Base-by-base conservation (phyloP, 2,329 filamentous ascomycete genomes). In the Mycocentrospora acerina region DNA sequence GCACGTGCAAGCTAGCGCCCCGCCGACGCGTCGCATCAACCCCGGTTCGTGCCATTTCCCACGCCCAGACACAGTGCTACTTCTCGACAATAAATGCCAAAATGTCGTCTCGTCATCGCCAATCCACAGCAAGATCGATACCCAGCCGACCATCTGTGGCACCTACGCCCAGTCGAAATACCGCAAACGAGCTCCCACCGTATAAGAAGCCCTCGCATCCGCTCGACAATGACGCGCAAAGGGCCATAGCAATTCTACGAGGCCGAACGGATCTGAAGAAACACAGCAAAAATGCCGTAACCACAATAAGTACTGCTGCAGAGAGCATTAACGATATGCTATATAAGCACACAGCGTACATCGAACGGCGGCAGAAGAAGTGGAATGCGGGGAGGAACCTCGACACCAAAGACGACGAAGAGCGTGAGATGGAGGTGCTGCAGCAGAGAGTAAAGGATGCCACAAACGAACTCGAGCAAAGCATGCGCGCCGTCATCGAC, bases 401-500 rank as follows among this genome's bases (percentile, higher is more conserved):
- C 1, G 68, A 71, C 2, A 62, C 67, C 9, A 57, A 69, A 12
- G 62, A 67, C 25, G 68, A 71, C 15, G 58, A 64, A 17, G 66
- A 70, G 38, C 47, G 55, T 8, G 59, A 62, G 31, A 53, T 78
- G 30, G 60, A 64, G 8, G 59, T 69, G 19, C 51, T 71, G 37
- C 43, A 66, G 39, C 61, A 66, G 14, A 69, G 72, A 39, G 78
- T 82, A 2, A 67, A 74, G 12, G 60, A 64, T 3, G 66, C 79
- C 50, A 84, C 80, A 1, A 60, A 64, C 18, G 70, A 72, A 34
- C 71, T 85, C 56, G 83, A 86, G 48, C 70, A 75, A 55, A 71
- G 69, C 30, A 74, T 85, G 55, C 73, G 82, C 12, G 67, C 72
- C 10, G 62, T 80, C 32, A 77, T 86, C 42, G 83, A 86, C 62